Base-by-base conservation (phyloP, 2,329 filamentous ascomycete genomes). In the Talaromyces sp. region DNA sequence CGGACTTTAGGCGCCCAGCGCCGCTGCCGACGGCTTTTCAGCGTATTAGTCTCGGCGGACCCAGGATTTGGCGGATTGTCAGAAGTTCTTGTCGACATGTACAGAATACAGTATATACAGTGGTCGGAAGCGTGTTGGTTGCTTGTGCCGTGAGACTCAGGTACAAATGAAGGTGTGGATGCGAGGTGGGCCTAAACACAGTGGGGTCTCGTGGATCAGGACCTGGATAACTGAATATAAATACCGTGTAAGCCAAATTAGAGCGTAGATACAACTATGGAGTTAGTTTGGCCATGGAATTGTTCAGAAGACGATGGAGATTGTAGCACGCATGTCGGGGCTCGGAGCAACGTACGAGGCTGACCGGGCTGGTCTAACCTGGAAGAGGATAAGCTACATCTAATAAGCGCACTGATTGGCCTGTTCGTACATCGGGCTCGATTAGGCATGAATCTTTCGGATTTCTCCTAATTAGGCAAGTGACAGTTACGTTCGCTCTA, bases 1-100 rank as follows among this genome's bases (percentile, higher is more conserved):
- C 64, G 64, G 27, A 62, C 64, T 31, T 66, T 66, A 5, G 64
- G 64, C 13, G 64, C 59, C 64, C 64, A 66, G 52, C 61, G 64
- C 17, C 60, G 60, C 5, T n/a, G 33, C n/a, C 52, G 52, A 15
- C 52, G 52, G 17, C n/a, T n/a, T 22, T 35, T 52, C 17, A n/a
- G 5, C n/a, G 33, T 15, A 33, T 56, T 33, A 9, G 4, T 39
- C n/a, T 35, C 31, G 31, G 17, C 37, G 50, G 33, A 9, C 11
- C 5, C 52, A 33, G n/a, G 11, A 17, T 56, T 56, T 39, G 52
- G n/a, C 52, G 11, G 25, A 37, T 54, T 3, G 13, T 56, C 9
- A 56, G 52, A 17, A n/a, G 2, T 56, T 22, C 7, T 25, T 3
- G n/a, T 39, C 31, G 52, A 56, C 31, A 37, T 56, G 10, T 54